phyloP scores from a whole-genome alignment of 306 rosid genomes.

The Dryas alaskensis region DNA sequence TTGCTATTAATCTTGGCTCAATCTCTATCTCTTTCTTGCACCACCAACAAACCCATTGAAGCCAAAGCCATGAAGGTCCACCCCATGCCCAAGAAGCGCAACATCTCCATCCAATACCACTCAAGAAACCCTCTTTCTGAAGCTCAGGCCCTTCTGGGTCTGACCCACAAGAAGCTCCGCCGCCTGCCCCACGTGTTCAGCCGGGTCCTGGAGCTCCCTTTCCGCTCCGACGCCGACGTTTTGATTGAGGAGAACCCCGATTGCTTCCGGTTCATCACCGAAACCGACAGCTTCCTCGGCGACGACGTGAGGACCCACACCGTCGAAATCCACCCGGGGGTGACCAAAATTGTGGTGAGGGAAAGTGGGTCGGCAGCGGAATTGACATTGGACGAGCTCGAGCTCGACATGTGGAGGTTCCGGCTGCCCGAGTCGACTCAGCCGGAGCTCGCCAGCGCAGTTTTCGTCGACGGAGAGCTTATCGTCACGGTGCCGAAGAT shows the following conservation, averaged over 20 bases:
- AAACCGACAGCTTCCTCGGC: conserved; percentile 48
- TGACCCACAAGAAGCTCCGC: conserved; percentile 73
- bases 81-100: conserved; percentile 82
- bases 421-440: conserved; percentile 83
- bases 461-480: conserved; percentile 77
- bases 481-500: conserved; percentile 90
- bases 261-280: conserved; percentile 83
- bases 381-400: conserved; percentile 66
- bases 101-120: conserved; percentile 71
- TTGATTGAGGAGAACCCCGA: conserved; percentile 65
- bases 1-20: conserved; percentile 17
- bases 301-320: conserved; percentile 64
- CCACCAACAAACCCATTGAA: conserved; percentile 5
- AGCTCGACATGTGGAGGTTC: conserved; percentile 94
- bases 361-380: conserved; percentile 52
- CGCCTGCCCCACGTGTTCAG: conserved; percentile 89
- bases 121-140: conserved; percentile 42
- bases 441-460: conserved; percentile 93
- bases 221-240: conserved; percentile 92
- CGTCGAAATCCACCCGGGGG: conserved; percentile 91
- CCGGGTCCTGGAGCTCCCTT: conserved; percentile 88
- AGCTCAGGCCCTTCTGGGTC: conserved; percentile 45
- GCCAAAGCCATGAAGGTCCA: conserved; percentile 75
- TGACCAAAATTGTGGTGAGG: conserved; percentile 83
- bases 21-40: conserved; percentile 4